Conservation (phyloP, 2,329 filamentous ascomycete species). For the Ceratocystis diversiconidia region DNA sequence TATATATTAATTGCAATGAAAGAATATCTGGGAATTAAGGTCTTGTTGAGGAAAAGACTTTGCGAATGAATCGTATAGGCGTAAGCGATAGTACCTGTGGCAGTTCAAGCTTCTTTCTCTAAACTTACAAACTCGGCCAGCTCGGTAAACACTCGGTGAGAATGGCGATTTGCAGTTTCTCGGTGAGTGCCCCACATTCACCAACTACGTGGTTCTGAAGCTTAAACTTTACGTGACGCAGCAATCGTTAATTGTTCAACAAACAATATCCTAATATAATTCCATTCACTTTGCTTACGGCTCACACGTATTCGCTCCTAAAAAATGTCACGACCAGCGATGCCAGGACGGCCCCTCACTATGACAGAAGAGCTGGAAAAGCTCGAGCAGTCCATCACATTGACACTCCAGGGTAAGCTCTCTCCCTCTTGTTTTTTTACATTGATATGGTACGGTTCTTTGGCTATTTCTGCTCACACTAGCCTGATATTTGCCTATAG, state of each 20-base stretch:
- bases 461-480: background rate
- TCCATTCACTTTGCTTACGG: background rate
- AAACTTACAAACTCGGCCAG: background rate
- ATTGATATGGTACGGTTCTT: background rate
- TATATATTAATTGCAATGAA: background rate
- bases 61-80: too few species aligned
- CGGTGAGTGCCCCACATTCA: constrained; percentile 5
- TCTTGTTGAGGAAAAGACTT: too few species aligned
- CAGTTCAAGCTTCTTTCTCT: too few species aligned
- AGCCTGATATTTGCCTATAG: constrained; percentile 31
- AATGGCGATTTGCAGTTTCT: background rate
- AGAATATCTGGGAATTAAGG: background rate
- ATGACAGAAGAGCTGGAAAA: constrained; percentile 92
- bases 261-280: background rate
- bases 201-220: background rate
- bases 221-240: background rate
- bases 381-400: constrained; percentile 88
- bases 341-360: constrained; percentile 46
- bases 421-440: constrained; percentile 7
- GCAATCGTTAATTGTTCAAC: background rate
- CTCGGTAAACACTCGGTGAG: background rate
- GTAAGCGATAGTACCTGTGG: too few species aligned
- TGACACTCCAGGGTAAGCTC: constrained; percentile 69
- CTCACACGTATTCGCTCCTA: background rate
- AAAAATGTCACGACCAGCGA: constrained; percentile 36